Percentiles rank a stretch among this genome's conserved stretches.
These are phyloP conservation scores for Fraxinus nigra DNA, from an alignment of 305 asterid species.

Conservation along the genomic window DNA sequence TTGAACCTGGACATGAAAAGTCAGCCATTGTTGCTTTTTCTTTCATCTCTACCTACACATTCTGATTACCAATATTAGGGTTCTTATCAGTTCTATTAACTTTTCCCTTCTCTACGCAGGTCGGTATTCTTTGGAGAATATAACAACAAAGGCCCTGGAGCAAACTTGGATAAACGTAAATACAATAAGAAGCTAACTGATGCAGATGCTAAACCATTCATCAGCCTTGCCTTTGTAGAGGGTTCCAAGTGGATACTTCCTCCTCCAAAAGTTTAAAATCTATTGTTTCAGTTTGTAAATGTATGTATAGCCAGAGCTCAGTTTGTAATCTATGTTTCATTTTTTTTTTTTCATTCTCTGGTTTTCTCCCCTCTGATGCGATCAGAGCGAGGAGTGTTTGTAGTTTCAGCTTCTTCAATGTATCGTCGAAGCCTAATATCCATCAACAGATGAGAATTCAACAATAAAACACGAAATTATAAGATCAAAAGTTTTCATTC, in stretches of 20 bases:
- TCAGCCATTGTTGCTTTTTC: background rate
- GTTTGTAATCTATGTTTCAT: background rate
- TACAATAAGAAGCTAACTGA: slow-evolving; percentile 43
- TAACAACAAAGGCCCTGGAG: slow-evolving; percentile 48
- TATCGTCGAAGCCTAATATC: background rate
- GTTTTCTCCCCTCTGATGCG: background rate
- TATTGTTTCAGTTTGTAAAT: background rate
- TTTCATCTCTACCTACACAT: background rate
- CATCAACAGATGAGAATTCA: background rate
- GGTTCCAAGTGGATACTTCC: slow-evolving; percentile 73
- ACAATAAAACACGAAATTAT: background rate
- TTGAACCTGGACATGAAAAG: background rate
- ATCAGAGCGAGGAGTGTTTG: background rate
- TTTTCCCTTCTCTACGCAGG: slow-evolving; percentile 24
- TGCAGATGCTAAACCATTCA: slow-evolving; percentile 35
- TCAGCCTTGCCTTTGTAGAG: slow-evolving; percentile 45
- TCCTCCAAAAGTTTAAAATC: slow-evolving; percentile 29
- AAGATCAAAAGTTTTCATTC: background rate
- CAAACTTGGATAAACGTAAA: slow-evolving; percentile 26
- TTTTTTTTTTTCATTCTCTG: background rate
- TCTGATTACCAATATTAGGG: background rate
- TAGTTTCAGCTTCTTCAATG: background rate
- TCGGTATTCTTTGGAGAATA: slow-evolving; percentile 61
- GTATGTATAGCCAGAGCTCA: background rate
- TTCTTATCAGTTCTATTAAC: background rate